Evolutionary conservation across 75 land plant genomes (phyloP).

Genomic region (Sequoia sempervirens): DNA sequence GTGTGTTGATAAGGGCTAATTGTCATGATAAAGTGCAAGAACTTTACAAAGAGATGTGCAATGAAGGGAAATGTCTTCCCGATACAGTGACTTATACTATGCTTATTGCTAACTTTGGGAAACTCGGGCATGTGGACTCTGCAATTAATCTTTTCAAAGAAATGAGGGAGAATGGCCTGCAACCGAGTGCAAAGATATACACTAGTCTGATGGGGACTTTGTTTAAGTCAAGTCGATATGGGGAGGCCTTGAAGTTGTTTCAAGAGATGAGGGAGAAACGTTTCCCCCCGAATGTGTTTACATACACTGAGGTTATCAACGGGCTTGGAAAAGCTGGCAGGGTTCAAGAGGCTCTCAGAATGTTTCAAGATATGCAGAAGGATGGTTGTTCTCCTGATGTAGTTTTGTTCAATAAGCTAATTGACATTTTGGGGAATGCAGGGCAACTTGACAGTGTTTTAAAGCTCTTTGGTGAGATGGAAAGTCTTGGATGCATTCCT

Average conservation of each 20-base stretch:
- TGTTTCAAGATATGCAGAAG: conserved; percentile 50
- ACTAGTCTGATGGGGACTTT: conserved; percentile 56
- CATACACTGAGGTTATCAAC: conserved; percentile 76
- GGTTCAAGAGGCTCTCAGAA: conserved; percentile 65
- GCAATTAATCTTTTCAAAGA: conserved; percentile 60
- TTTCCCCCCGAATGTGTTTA: conserved; percentile 56
- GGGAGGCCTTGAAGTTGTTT: conserved; percentile 50
- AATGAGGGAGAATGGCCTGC: conserved; percentile 59
- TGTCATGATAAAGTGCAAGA: conserved; percentile 58
- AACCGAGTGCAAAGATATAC: conserved; percentile 62
- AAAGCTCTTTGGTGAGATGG: conserved; percentile 64
- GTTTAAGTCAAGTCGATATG: conserved; percentile 52
- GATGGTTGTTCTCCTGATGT: conserved; percentile 76
- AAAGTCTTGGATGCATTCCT: conserved; percentile 38
- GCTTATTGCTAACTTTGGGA: conserved; percentile 52
- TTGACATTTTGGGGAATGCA: conserved; percentile 60
- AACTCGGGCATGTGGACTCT: conserved; percentile 47
- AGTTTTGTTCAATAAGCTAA: conserved; percentile 71
- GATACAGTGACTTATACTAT: conserved; percentile 62
- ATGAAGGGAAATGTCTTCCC: conserved; percentile 60
- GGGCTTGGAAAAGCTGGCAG: conserved; percentile 65
- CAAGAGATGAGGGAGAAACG: conserved; percentile 61
- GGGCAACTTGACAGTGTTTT: conserved; percentile 59
- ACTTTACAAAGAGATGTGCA: conserved; percentile 76
- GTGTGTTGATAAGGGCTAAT: conserved; percentile 60